Conservation (phyloP, 192 early-diverging fungal species). For the Phycomyces nitens region DNA sequence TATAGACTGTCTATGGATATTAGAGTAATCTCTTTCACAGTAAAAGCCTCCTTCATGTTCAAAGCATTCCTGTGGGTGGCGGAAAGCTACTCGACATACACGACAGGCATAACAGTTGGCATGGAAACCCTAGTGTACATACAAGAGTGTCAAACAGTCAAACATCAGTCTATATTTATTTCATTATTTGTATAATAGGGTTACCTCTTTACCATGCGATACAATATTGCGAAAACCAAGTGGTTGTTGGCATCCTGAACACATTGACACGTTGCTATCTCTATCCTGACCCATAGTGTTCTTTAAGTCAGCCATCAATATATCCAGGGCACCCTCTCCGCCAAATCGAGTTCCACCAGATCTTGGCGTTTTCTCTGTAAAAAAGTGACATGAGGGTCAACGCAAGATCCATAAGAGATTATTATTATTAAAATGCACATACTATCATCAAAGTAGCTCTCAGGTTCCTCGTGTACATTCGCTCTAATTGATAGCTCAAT, state of each 20-base stretch:
- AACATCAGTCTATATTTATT: no score
- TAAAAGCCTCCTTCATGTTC: slow-evolving; percentile 49
- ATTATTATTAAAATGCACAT: no score
- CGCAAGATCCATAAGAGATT: no score
- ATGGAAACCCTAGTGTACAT: slow-evolving; percentile 20
- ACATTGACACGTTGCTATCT: not conserved
- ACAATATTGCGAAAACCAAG: slow-evolving; percentile 27
- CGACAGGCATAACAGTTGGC: slow-evolving; percentile 51
- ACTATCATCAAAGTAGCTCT: no score
- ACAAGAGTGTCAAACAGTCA: not conserved
- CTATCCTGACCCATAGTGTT: slow-evolving; percentile 24
- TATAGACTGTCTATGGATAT: slow-evolving; percentile 22
- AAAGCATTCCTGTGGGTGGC: slow-evolving; percentile 41
- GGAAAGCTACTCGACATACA: slow-evolving; percentile 42
- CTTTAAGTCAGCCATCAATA: slow-evolving; percentile 43
- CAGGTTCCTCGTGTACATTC: no score
- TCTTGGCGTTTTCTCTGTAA: no score
- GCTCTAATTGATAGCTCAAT: no score
- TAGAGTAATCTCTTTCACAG: slow-evolving; percentile 52
- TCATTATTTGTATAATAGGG: no score
- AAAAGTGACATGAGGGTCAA: no score
- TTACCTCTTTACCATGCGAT: slow-evolving; percentile 19
- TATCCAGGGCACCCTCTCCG: slow-evolving; percentile 22
- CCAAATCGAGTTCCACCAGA: not conserved
- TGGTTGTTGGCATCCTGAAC: slow-evolving; percentile 17